phyloP scores from a whole-genome alignment of 108 stramenopile genomes.

The Cyclostephanos invisitatus region DNA sequence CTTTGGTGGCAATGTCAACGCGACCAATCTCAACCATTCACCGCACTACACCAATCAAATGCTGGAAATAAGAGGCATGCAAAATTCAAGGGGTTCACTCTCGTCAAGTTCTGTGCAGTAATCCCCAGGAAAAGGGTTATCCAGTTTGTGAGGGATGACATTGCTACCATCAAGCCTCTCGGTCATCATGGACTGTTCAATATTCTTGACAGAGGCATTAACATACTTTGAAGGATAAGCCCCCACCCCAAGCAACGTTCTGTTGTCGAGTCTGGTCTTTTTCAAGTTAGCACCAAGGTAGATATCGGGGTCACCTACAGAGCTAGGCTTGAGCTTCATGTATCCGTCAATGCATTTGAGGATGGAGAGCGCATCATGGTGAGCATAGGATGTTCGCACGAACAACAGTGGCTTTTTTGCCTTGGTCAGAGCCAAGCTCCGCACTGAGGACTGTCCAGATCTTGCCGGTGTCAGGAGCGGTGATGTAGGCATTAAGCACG shows the following conservation, averaged over 20 bases:
- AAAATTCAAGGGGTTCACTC: constrained; percentile 1
- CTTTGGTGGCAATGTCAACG: constrained; percentile 23
- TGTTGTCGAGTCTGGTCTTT: constrained; percentile 30
- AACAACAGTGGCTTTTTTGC: not conserved
- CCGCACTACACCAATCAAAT: constrained; percentile 39
- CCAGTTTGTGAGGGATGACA: not conserved
- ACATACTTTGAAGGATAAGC: constrained; percentile 44
- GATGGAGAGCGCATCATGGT: not conserved
- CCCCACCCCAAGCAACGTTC: constrained; percentile 50
- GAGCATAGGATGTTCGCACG: not conserved
- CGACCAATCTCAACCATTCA: constrained; percentile 38
- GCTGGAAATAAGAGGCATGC: constrained; percentile 26
- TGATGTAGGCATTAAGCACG: no score
- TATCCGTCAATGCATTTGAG: not conserved
- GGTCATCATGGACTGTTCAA: constrained; percentile 26
- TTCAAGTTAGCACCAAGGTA: constrained; percentile 47
- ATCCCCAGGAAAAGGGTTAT: not conserved
- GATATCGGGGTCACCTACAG: constrained; percentile 41
- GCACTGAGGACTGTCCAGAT: no score
- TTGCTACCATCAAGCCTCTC: not conserved
- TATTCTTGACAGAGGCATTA: constrained; percentile 40
- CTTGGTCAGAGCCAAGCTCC: not conserved
- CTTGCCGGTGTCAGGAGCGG: no score
- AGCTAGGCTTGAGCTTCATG: not conserved
- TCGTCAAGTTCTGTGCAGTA: constrained; percentile 33